Evolutionary conservation across 192 early-diverging fungal species (phyloP), one percentile per base, ranked within the genome.

Genomic region (Paraglomus brasilianum): DNA sequence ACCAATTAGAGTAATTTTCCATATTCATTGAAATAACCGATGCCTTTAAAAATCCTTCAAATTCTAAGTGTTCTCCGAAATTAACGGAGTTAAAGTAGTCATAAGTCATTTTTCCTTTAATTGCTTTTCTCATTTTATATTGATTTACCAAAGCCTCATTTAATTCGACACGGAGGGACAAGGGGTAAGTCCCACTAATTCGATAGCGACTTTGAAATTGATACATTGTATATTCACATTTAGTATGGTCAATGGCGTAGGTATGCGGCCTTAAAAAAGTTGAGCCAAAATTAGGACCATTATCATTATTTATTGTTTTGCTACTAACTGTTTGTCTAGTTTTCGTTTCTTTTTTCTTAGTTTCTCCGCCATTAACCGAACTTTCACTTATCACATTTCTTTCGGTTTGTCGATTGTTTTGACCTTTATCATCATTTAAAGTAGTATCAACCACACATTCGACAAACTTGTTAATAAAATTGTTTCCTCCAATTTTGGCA

Each of bases 31-130:
- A 60, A 60, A 60, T 40, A 40, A 60, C 40, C 2, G 5, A 8
- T 19, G 39, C 39, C n/a, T 60, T 60, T 19, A 60, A 60, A 11
- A 60, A 42, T 5, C 13, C 58, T 38, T 9, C 6, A 6, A 8
- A 7, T 8, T 6, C 6, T 53, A 53, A 17, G 22, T 14, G 2
- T 3, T 6, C 7, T 21, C 39, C 39, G 1, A 60, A 60, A 38
- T 19, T 5, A 10, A 21, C 10, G 8, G 24, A 60, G 9, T 60
- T 21, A 40, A 22, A 21, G 43, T 60, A 60, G n/a, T 60, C 38
- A 42, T 60, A 60, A 42, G 2, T 40, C 58, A 60, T 60, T 4
- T 36, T 36, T 40, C 58, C 58, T 60, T 60, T 60, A 17, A 60
- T 5, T 42, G 14, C 39, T 60, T 42, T 41, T 60, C 13, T 41